Evolutionary conservation across 1,284 basidiomycete genomes (phyloP), one percentile per base, ranked within the genome.

Genomic region (Pulveroboletus sp.): DNA sequence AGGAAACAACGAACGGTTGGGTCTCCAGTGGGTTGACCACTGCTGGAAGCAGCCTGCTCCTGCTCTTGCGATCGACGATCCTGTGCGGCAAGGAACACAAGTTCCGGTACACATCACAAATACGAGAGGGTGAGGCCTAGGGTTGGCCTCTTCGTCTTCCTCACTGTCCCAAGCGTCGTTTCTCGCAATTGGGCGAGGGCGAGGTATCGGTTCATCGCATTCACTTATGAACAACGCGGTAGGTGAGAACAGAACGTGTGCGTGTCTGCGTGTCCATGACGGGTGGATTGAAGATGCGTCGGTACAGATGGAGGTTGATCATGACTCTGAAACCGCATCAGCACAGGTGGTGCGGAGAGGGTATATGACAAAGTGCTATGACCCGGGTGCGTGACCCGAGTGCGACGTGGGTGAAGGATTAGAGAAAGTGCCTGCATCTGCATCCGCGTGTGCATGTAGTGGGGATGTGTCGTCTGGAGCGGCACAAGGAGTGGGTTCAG

Each of bases 81-180:
- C 13, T 82, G 76, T 16, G 74, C 72, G 3, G 87, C 86, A 52
- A 91, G 76, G 15, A 81, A 72, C 0, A 78, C 74, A 6, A 91
- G 74, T 60, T 87, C 86, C 7, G 88, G 86, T 0, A 91, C 84
- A 42, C 88, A 84, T 10, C 87, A 81, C 2, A 91, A 76, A 63
- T 88, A 83, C 0, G 87, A 88, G 7, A 90, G 68, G 0, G 87
- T 85, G 63, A 86, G 89, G 3, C 86, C 85, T 45, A 73, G 67
- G 48, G 36, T 65, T 11, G 49, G 43, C 67, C 26, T 65, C 33
- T 36, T 63, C 40, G 12, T 50, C n/a, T 42, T 56, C 41, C 21
- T 29, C n/a, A 11, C 10, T 2, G 9, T 15, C 33, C 12, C 39
- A 13, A 2, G n/a, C 54, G 33, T 29, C 44, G 9, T 50, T 41